Conservation (phyloP, 2,329 filamentous ascomycete species). For the Fusarium irregulare region DNA sequence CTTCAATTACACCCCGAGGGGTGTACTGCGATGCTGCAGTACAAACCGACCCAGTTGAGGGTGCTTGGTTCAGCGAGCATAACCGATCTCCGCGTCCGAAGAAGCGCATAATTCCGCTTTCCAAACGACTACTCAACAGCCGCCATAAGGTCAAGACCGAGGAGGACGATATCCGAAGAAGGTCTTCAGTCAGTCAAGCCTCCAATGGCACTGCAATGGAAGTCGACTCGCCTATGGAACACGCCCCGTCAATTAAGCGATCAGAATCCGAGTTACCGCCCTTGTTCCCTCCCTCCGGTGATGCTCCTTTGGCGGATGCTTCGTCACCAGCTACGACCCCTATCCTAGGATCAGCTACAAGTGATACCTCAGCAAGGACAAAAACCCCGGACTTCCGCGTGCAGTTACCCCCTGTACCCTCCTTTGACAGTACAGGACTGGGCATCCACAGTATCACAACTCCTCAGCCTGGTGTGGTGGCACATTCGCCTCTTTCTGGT, state of each 20-base stretch:
- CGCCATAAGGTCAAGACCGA: conserved; percentile 57
- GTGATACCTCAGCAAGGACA: conserved; percentile 46
- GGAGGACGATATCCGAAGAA: conserved; percentile 53
- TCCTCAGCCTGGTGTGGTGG: conserved; percentile 58
- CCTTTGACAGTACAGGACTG: conserved; percentile 57
- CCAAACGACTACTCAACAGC: conserved; percentile 63
- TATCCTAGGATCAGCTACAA: conserved; percentile 14
- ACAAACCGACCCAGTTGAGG: conserved; percentile 66
- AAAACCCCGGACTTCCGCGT: conserved; percentile 63
- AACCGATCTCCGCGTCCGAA: conserved; percentile 53
- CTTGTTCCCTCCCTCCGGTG: conserved; percentile 38
- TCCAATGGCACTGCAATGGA: conserved; percentile 54
- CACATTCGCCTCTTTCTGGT: conserved; percentile 64
- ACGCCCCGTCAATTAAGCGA: conserved; percentile 39
- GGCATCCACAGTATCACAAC: conserved; percentile 55
- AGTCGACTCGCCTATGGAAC: conserved; percentile 53
- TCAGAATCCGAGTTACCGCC: conserved; percentile 42
- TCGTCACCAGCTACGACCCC: conserved; percentile 46
- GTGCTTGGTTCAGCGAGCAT: conserved; percentile 62
- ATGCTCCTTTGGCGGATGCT: conserved; percentile 49
- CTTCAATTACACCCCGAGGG: conserved; percentile 54
- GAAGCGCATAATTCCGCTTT: conserved; percentile 64
- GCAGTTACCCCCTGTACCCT: conserved; percentile 67
- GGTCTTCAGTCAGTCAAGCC: conserved; percentile 32
- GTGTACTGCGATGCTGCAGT: conserved; percentile 63